These are phyloP conservation scores for Fusarium lateritium DNA, from an alignment of 2,329 filamentous ascomycete species.

Conservation along the genomic window DNA sequence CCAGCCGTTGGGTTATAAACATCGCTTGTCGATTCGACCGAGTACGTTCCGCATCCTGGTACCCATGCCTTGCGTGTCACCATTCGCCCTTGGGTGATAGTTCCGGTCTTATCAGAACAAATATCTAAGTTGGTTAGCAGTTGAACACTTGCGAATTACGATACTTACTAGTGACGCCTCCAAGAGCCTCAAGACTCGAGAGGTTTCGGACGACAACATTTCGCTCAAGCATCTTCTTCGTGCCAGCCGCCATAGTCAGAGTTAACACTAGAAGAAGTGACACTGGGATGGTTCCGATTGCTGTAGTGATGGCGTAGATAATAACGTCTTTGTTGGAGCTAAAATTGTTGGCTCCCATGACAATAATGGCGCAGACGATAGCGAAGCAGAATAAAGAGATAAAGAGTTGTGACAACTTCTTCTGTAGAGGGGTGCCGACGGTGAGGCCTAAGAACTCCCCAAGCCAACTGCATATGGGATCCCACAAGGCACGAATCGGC, in stretches of 20 bases:
- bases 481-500: constrained; percentile 2
- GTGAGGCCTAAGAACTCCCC: constrained; percentile 61
- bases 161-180: constrained; percentile 63
- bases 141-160: constrained; percentile 1
- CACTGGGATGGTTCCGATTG: constrained; percentile 63
- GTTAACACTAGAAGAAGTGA: constrained; percentile 65
- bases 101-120: constrained; percentile 46
- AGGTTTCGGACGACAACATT: constrained; percentile 66
- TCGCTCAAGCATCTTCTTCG: constrained; percentile 63
- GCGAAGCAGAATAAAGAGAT: constrained; percentile 63
- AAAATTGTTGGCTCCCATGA: constrained; percentile 48
- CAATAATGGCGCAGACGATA: constrained; percentile 38
- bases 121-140: constrained; percentile 42
- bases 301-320: constrained; percentile 57
- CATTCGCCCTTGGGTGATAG: constrained; percentile 55
- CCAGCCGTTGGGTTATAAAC: constrained; percentile 49
- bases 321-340: constrained; percentile 54
- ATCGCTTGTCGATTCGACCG: constrained; percentile 48
- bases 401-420: constrained; percentile 77
- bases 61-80: constrained; percentile 40
- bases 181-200: constrained; percentile 63
- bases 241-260: constrained; percentile 67
- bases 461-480: constrained; percentile 26
- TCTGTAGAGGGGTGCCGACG: constrained; percentile 77
- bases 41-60: constrained; percentile 49